A percentile compares a stretch with the other conserved stretches of the same genome.
phyloP scores from a whole-genome alignment of 306 rosid species.

The Sphenostylis stenocarpa region DNA sequence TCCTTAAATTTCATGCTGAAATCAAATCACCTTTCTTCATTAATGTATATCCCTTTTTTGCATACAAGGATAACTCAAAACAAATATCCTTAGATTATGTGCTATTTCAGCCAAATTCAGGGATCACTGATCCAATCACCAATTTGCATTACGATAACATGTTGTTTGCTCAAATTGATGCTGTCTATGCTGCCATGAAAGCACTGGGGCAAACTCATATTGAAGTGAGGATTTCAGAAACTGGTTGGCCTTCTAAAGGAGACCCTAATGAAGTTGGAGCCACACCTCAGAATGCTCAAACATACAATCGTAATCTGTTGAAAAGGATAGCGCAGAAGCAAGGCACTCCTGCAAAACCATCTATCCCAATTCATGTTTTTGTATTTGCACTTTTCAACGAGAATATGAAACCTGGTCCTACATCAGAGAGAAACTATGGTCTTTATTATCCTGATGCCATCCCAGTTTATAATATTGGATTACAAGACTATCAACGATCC shows the following conservation, averaged over 20 bases:
- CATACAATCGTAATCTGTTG: slow-evolving; percentile 72
- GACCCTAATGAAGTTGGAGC: slow-evolving; percentile 80
- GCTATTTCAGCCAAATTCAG: slow-evolving; percentile 74
- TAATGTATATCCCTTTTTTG: slow-evolving; percentile 81
- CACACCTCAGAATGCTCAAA: slow-evolving; percentile 64
- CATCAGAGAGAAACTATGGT: slow-evolving; percentile 89
- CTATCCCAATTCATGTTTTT: slow-evolving; percentile 65
- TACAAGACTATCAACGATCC: slow-evolving; percentile 41
- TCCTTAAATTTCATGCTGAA: slow-evolving; percentile 63
- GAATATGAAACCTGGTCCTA: slow-evolving; percentile 70
- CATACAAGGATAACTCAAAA: slow-evolving; percentile 63
- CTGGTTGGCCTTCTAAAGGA: slow-evolving; percentile 96
- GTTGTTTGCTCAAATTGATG: slow-evolving; percentile 90
- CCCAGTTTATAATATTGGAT: slow-evolving; percentile 75
- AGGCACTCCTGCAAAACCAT: slow-evolving; percentile 83
- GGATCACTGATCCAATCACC: slow-evolving; percentile 58
- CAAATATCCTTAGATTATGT: slow-evolving; percentile 62
- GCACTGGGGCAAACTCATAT: slow-evolving; percentile 73
- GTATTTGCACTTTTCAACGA: slow-evolving; percentile 94
- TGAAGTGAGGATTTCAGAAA: slow-evolving; percentile 74
- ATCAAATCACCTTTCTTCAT: slow-evolving; percentile 72
- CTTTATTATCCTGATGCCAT: slow-evolving; percentile 75
- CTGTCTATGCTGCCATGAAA: slow-evolving; percentile 77
- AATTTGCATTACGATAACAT: slow-evolving; percentile 85
- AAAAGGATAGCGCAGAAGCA: slow-evolving; percentile 53